A percentile compares a stretch with the other conserved stretches of the same genome.
Evolutionary conservation across 768 basidiomycete species (phyloP).

Genomic region (Boletus fagicola): DNA sequence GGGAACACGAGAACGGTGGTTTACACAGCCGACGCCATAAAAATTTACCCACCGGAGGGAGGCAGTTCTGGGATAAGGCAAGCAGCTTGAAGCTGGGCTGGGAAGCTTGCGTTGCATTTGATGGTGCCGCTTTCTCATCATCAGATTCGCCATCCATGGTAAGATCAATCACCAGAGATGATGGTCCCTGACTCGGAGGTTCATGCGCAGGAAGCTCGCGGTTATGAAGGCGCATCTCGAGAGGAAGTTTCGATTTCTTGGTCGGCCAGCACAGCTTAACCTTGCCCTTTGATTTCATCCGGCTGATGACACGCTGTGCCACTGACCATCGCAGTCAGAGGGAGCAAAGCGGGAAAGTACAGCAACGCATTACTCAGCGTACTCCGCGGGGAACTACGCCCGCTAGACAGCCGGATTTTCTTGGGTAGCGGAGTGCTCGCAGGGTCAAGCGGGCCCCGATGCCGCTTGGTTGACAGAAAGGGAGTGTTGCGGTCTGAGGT

Average conservation of each 20-base stretch:
- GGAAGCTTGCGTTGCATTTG: conserved; percentile 1
- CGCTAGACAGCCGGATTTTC: conserved; percentile 20
- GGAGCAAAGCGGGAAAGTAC: background rate
- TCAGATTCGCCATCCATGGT: conserved; percentile 14
- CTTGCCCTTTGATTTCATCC: conserved; percentile 30
- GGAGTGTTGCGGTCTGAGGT: background rate
- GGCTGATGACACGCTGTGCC: conserved; percentile 26
- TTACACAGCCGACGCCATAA: background rate
- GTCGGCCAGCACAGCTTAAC: conserved; percentile 20
- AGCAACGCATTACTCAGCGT: conserved; percentile 20
- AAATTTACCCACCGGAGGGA: conserved; percentile 15
- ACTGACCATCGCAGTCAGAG: conserved; percentile 18
- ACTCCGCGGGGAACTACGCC: conserved; percentile 15
- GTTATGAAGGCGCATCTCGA: conserved; percentile 18
- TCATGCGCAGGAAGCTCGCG: conserved; percentile 3
- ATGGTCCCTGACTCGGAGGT: background rate
- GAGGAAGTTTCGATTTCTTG: conserved; percentile 18
- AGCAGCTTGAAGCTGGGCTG: background rate
- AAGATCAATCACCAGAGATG: conserved; percentile 21
- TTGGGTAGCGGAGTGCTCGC: conserved; percentile 15
- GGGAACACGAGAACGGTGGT: background rate
- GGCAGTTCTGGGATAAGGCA: background rate
- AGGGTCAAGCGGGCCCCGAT: conserved; percentile 1
- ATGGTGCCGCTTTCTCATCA: background rate
- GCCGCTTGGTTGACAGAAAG: conserved; percentile 16